These are phyloP conservation scores for Misopates orontium DNA, from an alignment of 257 asterid species.

Conservation along the genomic window DNA sequence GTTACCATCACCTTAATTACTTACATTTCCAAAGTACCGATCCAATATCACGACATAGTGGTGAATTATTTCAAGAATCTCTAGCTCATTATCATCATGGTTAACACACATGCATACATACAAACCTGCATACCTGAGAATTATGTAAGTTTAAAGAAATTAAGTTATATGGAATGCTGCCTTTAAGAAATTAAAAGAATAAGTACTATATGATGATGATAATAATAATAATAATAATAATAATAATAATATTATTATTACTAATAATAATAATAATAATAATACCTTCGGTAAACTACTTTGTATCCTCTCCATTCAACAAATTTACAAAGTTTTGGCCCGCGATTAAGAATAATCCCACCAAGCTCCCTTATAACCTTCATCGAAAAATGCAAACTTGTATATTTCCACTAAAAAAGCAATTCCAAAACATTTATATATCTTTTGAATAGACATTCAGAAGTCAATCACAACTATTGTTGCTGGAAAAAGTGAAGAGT, in stretches of 20 bases:
- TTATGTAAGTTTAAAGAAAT: conserved; percentile 6
- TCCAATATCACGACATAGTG: conserved; percentile 93
- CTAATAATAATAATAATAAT: conserved; percentile 4
- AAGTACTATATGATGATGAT: no score
- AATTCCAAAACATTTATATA: no score
- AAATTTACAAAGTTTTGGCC: conserved; percentile 92
- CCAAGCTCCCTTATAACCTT: conserved; percentile 94
- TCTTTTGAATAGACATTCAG: no score
- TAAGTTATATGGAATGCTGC: conserved; percentile 9
- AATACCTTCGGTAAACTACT: conserved; percentile 91
- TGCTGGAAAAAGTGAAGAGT: no score
- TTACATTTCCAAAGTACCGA: conserved; percentile 98
- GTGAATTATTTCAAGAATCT: conserved; percentile 87
- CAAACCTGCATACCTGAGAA: conserved; percentile 84
- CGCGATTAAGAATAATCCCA: conserved; percentile 79
- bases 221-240: no score
- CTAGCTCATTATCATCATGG: conserved; percentile 93
- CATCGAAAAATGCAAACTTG: not conserved
- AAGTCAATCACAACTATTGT: no score
- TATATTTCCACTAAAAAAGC: not conserved
- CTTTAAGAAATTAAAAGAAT: no score
- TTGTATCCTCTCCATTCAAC: conserved; percentile 98
- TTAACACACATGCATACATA: conserved; percentile 97
- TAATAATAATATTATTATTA: not conserved
- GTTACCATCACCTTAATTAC: conserved; percentile 12